Evolutionary conservation across 2,329 filamentous ascomycete genomes (phyloP), one percentile per base, ranked within the genome.

Genomic region (Penicillium sp.): DNA sequence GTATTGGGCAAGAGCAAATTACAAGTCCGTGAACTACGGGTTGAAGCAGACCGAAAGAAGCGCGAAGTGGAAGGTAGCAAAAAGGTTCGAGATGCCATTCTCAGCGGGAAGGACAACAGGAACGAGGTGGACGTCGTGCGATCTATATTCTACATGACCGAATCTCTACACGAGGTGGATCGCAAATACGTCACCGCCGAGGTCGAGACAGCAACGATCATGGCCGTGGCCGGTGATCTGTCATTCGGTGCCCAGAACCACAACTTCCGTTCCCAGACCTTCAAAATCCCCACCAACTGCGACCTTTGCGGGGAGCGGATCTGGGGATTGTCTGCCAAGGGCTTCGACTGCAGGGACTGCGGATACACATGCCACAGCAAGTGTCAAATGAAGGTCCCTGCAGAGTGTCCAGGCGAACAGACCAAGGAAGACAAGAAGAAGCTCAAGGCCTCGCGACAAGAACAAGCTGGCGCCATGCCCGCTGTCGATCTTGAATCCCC

Each of bases 311-410:
- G 92, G 16, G 94, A 99, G 70, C 86, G 94, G 27, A 96, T 99
- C 71, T 99, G 94, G 94, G 94, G 94, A 0, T 75, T 99, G 39
- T 96, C 91, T 29, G 93, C 94, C 36, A 99, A 99, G 76, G 94
- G 94, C 0, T 95, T 96, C 69, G 92, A 96, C 71, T 99, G 94
- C 69, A 86, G 89, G 64, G 93, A 97, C 72, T 99, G 94, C 68
- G 94, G 95, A 32, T 99, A 97, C 76, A 97, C 92, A 2, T 99
- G 94, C 70, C 94, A 99, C 76, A 95, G 88, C 79, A 99, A 99
- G 77, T 99, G 94, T 72, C 91, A 99, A 78, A 94, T 99, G 88
- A 99, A 97, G 75, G 94, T 97, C 0, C 92, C 94, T 0, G 90
- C 94, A 7, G 91, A 96, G 70, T 99, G 94, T 69, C 94, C 94